Evolutionary conservation across 805 yeast species (phyloP).

Genomic region (Helenozyma baotianmanensis): DNA sequence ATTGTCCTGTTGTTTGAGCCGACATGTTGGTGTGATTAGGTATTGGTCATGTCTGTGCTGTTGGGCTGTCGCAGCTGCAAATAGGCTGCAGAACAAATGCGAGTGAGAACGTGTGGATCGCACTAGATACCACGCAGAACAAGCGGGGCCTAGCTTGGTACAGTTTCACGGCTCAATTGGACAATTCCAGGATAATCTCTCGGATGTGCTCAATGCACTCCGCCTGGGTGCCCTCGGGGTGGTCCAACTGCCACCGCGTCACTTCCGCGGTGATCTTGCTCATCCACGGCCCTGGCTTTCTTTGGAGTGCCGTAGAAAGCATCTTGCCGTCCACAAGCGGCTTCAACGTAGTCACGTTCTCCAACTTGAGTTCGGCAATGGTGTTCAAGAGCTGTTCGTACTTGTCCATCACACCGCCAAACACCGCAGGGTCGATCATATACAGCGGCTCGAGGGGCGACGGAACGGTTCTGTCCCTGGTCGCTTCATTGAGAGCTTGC

Average conservation of each 20-base stretch:
- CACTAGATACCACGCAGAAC: too few relatives aligned
- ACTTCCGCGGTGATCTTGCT: slow-evolving; percentile 49
- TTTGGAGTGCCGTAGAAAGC: slow-evolving; percentile 44
- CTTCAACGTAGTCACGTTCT: slow-evolving; percentile 45
- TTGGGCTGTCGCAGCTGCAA: too few relatives aligned
- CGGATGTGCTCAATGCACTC: slow-evolving; percentile 50
- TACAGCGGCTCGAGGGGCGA: neutral
- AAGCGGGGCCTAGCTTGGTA: too few relatives aligned
- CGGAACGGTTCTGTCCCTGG: neutral
- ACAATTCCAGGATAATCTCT: too few relatives aligned
- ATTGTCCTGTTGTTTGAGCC: too few relatives aligned
- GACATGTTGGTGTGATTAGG: too few relatives aligned
- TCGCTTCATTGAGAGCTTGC: neutral
- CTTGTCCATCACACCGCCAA: slow-evolving; percentile 12
- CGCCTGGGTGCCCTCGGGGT: slow-evolving; percentile 52
- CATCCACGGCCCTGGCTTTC: slow-evolving; percentile 89
- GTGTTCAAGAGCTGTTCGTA: slow-evolving; percentile 29
- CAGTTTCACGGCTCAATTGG: too few relatives aligned
- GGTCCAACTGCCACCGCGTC: slow-evolving; percentile 71
- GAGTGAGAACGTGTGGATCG: too few relatives aligned
- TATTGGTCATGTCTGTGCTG: too few relatives aligned
- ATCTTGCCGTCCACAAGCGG: slow-evolving; percentile 77
- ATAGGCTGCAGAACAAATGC: too few relatives aligned
- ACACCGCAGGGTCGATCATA: neutral
- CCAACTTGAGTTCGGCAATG: slow-evolving; percentile 33